Evolutionary conservation across 495 filamentous ascomycete species (phyloP).

Genomic region (Chaetomium cochliodes): DNA sequence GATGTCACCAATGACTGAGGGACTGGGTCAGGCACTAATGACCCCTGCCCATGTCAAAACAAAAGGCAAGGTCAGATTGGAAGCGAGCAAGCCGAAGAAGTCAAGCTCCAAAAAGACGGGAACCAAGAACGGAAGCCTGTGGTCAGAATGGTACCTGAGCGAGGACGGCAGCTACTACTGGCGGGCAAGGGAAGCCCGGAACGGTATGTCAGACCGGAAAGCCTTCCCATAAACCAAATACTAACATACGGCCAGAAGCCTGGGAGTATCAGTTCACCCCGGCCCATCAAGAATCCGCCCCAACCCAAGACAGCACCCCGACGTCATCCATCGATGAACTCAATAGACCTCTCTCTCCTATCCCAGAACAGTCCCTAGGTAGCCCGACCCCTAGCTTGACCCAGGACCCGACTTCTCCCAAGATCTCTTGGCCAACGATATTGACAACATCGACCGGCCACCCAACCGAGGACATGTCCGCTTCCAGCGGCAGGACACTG

Average conservation of each 20-base stretch:
- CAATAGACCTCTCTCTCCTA: not conserved
- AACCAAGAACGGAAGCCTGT: not conserved
- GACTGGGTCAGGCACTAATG: not conserved
- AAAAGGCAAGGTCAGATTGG: not conserved
- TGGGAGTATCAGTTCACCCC: slow-evolving; percentile 21
- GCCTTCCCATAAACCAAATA: not conserved
- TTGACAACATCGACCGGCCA: slow-evolving; percentile 24
- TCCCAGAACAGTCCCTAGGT: not conserved
- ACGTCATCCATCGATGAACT: slow-evolving; percentile 4
- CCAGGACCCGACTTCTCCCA: slow-evolving; percentile 12
- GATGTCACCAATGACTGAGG: not conserved
- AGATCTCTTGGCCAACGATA: slow-evolving; percentile 24
- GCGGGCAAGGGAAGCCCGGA: slow-evolving; percentile 17
- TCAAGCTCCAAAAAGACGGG: slow-evolving; percentile 2
- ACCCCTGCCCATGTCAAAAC: slow-evolving; percentile 3
- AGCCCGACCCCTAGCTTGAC: not conserved
- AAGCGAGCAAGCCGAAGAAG: slow-evolving; percentile 12
- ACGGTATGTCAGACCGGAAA: slow-evolving; percentile 14
- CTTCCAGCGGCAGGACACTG: slow-evolving; percentile 12
- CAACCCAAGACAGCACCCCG: not conserved
- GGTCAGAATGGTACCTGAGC: slow-evolving; percentile 26
- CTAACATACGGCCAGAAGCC: slow-evolving; percentile 9
- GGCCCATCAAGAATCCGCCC: slow-evolving; percentile 3
- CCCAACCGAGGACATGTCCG: slow-evolving; percentile 14
- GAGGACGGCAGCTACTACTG: slow-evolving; percentile 21